These are phyloP conservation scores for Malassezia sp. DNA, from an alignment of 1,284 basidiomycete genomes.

Conservation along the genomic window DNA sequence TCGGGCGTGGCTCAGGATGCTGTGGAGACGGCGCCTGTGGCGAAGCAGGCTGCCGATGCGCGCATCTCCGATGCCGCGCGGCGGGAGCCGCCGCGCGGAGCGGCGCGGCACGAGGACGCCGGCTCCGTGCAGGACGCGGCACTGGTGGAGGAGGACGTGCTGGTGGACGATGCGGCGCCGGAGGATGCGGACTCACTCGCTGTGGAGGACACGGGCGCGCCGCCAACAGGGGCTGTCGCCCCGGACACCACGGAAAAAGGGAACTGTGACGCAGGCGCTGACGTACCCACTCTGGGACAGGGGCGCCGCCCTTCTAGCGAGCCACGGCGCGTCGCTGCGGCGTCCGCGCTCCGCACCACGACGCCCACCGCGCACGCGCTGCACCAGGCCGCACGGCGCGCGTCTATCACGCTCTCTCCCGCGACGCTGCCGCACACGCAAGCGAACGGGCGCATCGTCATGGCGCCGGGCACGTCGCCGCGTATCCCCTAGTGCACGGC, in stretches of 20 bases:
- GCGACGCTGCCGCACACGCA: neutral
- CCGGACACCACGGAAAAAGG: neutral
- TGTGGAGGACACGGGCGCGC: neutral
- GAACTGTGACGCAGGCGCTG: too few species aligned
- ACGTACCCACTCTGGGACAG: neutral
- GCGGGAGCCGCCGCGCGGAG: neutral
- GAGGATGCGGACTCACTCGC: too few species aligned
- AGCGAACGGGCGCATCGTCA: constrained; percentile 14
- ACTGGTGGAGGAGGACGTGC: too few species aligned
- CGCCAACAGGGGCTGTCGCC: neutral
- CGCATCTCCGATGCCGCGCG: too few species aligned
- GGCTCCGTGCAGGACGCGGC: neutral
- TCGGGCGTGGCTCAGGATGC: constrained; percentile 1
- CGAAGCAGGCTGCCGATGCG: neutral
- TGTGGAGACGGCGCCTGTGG: neutral
- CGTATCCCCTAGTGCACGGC: too few species aligned
- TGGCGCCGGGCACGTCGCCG: neutral
- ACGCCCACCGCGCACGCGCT: neutral
- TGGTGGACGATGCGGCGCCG: too few species aligned
- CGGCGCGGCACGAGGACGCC: neutral
- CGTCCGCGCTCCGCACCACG: neutral
- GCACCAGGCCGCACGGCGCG: constrained; percentile 11
- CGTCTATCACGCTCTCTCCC: constrained; percentile 12
- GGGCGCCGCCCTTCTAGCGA: constrained; percentile 1
- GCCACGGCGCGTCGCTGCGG: neutral